A percentile compares a stretch with the other conserved stretches of the same genome.
These are phyloP conservation scores for Castanospermum australe DNA, from an alignment of 306 rosid species.

Conservation along the genomic window DNA sequence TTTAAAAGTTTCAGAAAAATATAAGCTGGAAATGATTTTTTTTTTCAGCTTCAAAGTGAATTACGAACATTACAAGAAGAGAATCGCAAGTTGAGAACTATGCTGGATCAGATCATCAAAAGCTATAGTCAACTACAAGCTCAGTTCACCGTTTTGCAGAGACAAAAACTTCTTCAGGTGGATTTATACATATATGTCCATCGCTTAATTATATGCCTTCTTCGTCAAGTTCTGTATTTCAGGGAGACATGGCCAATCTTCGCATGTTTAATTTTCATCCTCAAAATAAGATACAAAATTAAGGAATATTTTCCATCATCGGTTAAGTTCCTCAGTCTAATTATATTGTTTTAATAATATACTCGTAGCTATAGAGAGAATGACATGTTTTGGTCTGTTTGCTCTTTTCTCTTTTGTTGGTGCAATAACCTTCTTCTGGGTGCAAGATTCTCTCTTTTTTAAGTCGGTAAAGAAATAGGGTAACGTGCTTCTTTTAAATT, in stretches of 20 bases:
- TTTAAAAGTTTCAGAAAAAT: not conserved
- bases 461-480: constrained; percentile 29
- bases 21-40: not conserved
- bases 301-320: not conserved
- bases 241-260: too few species aligned
- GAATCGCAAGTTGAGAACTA: constrained; percentile 32
- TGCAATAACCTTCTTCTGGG: too few species aligned
- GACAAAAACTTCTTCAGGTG: constrained; percentile 35
- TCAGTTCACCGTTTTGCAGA: constrained; percentile 38
- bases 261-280: not conserved
- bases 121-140: constrained; percentile 48
- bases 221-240: too few species aligned
- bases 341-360: not conserved
- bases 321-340: not conserved
- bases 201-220: not conserved
- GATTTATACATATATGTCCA: not conserved
- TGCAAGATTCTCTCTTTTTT: too few species aligned
- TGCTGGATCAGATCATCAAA: constrained; percentile 46
- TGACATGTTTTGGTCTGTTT: not conserved
- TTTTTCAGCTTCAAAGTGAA: constrained; percentile 17
- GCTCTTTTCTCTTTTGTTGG: not conserved
- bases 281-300: not conserved
- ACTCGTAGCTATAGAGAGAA: not conserved
- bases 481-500: constrained; percentile 40
- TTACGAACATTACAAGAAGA: constrained; percentile 43